These are phyloP conservation scores for Kregervanrija pseudodelftensis DNA, from an alignment of 805 yeast genomes.

Conservation along the genomic window DNA sequence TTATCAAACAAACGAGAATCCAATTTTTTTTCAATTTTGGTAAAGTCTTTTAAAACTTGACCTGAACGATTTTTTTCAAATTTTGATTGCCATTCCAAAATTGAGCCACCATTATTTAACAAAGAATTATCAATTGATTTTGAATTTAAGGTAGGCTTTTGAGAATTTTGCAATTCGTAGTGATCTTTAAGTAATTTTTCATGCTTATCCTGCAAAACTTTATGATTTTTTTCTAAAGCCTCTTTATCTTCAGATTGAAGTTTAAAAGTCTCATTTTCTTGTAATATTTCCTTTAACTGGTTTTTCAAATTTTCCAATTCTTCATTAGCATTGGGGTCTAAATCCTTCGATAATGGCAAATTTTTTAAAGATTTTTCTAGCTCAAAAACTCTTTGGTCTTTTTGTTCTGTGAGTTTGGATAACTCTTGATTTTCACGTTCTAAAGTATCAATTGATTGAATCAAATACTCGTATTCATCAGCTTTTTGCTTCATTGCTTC, in stretches of 20 bases:
- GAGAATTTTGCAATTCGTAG: neutral
- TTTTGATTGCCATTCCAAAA: conserved; percentile 42
- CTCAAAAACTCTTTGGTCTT: too few relatives aligned
- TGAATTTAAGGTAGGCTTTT: neutral
- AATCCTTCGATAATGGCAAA: neutral
- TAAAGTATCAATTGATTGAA: too few relatives aligned
- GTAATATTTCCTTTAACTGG: conserved; percentile 11
- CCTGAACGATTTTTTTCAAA: conserved; percentile 39
- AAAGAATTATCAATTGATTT: neutral
- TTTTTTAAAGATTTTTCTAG: too few relatives aligned
- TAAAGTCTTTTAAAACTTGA: conserved; percentile 9
- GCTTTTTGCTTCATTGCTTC: conserved; percentile 2
- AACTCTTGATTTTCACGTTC: too few relatives aligned
- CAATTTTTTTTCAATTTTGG: neutral
- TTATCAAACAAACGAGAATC: conserved; percentile 9
- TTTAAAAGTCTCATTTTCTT: conserved; percentile 10
- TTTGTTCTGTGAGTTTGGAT: too few relatives aligned
- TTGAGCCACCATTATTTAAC: neutral
- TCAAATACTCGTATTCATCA: neutral
- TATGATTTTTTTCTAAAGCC: conserved; percentile 5
- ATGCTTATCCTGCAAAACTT: conserved; percentile 9
- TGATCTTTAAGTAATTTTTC: conserved; percentile 1
- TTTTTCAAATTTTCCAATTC: conserved; percentile 7
- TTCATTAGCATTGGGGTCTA: neutral
- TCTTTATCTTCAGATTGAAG: neutral